phyloP scores from a whole-genome alignment of 2,329 filamentous ascomycete genomes.

The Clarireedia monteithiana region DNA sequence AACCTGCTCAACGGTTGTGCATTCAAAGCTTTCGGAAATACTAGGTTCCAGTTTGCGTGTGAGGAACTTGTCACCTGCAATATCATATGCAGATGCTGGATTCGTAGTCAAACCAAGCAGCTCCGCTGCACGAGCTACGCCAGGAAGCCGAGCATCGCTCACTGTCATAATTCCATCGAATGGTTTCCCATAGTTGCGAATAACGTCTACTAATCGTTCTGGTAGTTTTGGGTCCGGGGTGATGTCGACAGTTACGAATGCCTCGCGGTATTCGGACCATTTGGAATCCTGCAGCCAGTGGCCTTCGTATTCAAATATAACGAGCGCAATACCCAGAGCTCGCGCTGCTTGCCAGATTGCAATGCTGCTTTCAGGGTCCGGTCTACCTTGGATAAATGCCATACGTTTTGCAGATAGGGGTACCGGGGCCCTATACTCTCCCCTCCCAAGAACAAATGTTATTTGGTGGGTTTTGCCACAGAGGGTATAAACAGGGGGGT shows the following conservation, averaged over 20 bases:
- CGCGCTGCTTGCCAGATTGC: no score
- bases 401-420: no score
- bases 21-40: not conserved
- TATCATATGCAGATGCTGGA: conserved; percentile 22
- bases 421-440: no score
- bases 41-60: conserved; percentile 8
- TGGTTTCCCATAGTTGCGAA: conserved; percentile 18
- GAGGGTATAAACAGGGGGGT: no score
- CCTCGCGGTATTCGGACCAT: conserved; percentile 22
- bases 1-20: not conserved
- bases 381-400: no score
- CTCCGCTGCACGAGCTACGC: conserved; percentile 28
- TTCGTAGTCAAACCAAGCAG: conserved; percentile 30
- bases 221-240: conserved; percentile 21
- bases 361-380: no score
- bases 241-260: conserved; percentile 27
- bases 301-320: no score
- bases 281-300: not conserved
- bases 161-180: conserved; percentile 34
- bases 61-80: conserved; percentile 29
- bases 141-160: conserved; percentile 26
- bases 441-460: no score
- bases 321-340: no score
- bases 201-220: conserved; percentile 26
- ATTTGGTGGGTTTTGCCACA: no score